phyloP scores from a whole-genome alignment of 768 basidiomycete genomes.

The Rhodotorula babjevae region DNA sequence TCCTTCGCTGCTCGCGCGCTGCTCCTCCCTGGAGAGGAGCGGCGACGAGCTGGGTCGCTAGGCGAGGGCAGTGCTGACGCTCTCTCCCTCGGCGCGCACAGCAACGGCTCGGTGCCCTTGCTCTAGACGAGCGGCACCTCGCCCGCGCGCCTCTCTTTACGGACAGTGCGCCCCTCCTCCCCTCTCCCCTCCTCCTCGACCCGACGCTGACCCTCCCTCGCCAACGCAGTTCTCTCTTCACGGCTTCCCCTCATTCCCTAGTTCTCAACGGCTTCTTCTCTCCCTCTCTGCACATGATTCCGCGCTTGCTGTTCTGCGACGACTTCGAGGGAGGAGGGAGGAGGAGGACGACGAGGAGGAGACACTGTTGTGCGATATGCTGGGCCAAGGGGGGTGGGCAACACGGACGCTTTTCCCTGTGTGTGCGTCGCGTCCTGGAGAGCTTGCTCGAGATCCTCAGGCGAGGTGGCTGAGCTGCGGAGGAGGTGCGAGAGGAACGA shows the following conservation, averaged over 20 bases:
- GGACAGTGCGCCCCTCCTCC: neutral
- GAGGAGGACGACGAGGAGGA: neutral
- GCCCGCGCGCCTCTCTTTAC: neutral
- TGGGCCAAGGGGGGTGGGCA: too few relatives aligned
- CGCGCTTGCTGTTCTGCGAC: neutral
- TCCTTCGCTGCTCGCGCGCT: neutral
- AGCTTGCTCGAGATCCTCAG: too few relatives aligned
- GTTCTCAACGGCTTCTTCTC: neutral
- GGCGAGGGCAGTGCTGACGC: neutral
- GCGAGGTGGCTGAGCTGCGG: neutral
- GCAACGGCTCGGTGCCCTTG: neutral
- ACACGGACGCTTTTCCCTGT: neutral
- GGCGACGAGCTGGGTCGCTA: too few relatives aligned
- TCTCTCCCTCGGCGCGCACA: neutral
- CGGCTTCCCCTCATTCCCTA: neutral
- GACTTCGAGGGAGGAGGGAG: too few relatives aligned
- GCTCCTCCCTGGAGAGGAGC: too few relatives aligned
- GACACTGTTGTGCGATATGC: neutral
- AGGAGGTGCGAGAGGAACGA: neutral
- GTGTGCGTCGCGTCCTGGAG: neutral
- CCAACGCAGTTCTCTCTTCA: neutral
- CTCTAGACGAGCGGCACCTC: neutral
- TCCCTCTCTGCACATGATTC: neutral
- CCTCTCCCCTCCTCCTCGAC: neutral
- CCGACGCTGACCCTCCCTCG: neutral